Evolutionary conservation across 345 rosid species (phyloP).

Genomic region (Hibiscus mutabilis): DNA sequence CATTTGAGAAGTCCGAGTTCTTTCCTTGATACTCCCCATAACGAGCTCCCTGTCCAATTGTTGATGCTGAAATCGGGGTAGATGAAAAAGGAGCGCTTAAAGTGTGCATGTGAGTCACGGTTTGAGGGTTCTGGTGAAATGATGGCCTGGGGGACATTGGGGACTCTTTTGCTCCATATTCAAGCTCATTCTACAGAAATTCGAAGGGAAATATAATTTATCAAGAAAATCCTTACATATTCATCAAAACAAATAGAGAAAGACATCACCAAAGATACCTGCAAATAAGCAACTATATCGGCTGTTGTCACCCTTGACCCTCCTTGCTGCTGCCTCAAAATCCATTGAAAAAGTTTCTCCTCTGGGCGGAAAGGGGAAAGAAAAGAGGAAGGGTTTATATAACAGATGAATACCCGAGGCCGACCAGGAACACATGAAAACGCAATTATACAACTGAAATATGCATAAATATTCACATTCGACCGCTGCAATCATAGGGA

Average conservation of each 20-base stretch:
- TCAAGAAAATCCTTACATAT: neutral
- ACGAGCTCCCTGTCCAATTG: slow-evolving; percentile 22
- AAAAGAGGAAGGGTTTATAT: neutral
- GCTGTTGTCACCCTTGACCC: slow-evolving; percentile 54
- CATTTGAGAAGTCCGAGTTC: slow-evolving; percentile 42
- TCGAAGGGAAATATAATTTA: neutral
- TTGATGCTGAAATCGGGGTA: slow-evolving; percentile 25
- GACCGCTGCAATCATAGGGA: too few relatives aligned
- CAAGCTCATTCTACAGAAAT: slow-evolving; percentile 64
- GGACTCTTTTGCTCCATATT: slow-evolving; percentile 53
- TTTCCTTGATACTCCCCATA: slow-evolving; percentile 42
- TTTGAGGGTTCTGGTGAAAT: slow-evolving; percentile 35
- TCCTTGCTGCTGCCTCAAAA: slow-evolving; percentile 65
- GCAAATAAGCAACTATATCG: slow-evolving; percentile 58
- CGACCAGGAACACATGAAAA: neutral
- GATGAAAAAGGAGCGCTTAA: slow-evolving; percentile 29
- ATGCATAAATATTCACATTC: neutral
- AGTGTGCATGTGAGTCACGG: slow-evolving; percentile 14
- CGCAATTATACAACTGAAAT: neutral
- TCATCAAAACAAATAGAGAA: neutral
- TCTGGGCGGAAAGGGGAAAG: slow-evolving; percentile 12
- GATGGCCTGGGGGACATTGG: slow-evolving; percentile 41
- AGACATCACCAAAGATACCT: slow-evolving; percentile 33
- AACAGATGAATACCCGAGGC: neutral
- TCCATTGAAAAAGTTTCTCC: slow-evolving; percentile 83